Base-by-base conservation (phyloP, 495 filamentous ascomycete genomes). In the Elasticomyces elasticus region DNA sequence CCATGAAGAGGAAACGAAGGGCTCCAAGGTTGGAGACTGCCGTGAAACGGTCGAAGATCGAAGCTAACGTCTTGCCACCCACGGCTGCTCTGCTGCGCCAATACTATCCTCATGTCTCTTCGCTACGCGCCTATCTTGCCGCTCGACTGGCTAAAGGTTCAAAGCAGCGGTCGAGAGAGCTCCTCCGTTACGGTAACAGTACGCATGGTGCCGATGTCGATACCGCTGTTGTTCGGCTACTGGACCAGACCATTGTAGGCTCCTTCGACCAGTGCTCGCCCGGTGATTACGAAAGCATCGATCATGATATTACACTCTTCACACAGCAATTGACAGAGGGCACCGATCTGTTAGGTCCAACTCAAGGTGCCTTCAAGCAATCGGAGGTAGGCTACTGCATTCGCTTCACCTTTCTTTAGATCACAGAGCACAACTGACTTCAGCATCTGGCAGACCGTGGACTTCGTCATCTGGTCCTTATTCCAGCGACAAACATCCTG, bases 401-500 rank as follows among this genome's bases (percentile, higher is more conserved):
- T 9, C 27, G 17, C 51, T 44, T 23, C 33, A 33, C 23, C 25
- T 49, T 43, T 49, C 51, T 52, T 59, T 22, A 45, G 50, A 54
- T 22, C 19, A 10, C 5, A 2, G 15, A 45, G 20, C 6, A 23
- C 10, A 12, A 31, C 45, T 49, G 45, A 42, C 28, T 43, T 40
- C 53, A 26, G 26, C 26, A 47, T 15, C 27, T 28, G 17, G 33
- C 59, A 97, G 86, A 76, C 94, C 57, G 78, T 96, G 47, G 86
- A 95, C 68, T 94, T 87, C 63, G 82, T 82, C 11, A 81, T 96
- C 26, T 84, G 79, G 71, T 71, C 76, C 1, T 68, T 95, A 1
- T 94, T 95, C 68, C 79, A 77, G 46, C 69, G 63, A 42, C 55
- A 76, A 46, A 67, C 67, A 31, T 46, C 69, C 0, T 67, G 65